Base-by-base conservation (phyloP, 495 filamentous ascomycete genomes). In the Chaetomium fimeti region DNA sequence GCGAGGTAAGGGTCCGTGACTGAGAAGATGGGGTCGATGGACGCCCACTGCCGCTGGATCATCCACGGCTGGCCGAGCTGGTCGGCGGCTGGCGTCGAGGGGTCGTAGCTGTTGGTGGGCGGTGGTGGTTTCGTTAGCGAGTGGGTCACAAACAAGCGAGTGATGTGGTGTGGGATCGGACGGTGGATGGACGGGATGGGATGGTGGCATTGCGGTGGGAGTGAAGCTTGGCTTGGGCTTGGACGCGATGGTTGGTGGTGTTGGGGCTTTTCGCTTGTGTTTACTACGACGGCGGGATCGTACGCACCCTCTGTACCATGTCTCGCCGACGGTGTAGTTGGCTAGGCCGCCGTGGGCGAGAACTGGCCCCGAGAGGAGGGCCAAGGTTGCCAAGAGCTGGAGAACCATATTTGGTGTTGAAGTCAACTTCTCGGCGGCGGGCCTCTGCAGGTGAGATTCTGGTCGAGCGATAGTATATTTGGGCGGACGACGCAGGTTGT, bases 271-370 rank as follows among this genome's bases (percentile, higher is more conserved):
- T 22, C 45, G 18, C n/a, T 22, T 22, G 5, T 3, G 53, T 40
- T 6, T 22, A 9, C 25, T 11, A 15, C n/a, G 16, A 58, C 60
- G 38, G 49, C 45, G n/a, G 1, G 20, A 20, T 49, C 55, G 38
- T 71, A 67, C 71, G 53, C 63, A 80, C 79, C 79, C 80, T 68
- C 75, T 70, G 53, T 81, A 81, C 80, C 80, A 81, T 8, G 75
- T 77, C 6, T 79, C 76, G 51, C 76, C 78, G 1, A 82, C 79
- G 2, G 78, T 82, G 64, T 82, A 81, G 69, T 82, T 81, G 20
- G 74, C 66, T 5, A 81, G 71, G 1, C 80, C 80, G 11, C 79
- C 80, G 67, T 82, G 80, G 4, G 73, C 78, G 36, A 66, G 64
- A 52, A 63, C 75, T 32, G 58, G 67, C 20, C 64, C 60, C 61